Evolutionary conservation across 108 stramenopile genomes (phyloP).

Genomic region (Hondaea fermentalgiana): DNA sequence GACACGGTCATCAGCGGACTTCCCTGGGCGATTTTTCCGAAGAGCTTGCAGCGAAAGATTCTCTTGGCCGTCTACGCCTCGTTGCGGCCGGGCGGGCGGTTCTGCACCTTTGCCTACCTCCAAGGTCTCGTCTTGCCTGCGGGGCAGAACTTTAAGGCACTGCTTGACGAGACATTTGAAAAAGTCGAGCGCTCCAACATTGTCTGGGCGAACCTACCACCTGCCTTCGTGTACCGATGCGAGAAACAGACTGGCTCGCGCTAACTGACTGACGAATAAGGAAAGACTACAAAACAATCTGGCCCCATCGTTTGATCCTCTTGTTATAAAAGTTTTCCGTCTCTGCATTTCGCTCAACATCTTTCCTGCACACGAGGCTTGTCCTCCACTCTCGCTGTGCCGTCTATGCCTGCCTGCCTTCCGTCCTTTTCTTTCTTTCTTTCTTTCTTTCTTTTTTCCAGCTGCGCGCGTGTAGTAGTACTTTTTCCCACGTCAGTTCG

Average conservation of each 20-base stretch:
- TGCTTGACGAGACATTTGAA: not conserved
- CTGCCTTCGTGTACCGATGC: conserved; percentile 7
- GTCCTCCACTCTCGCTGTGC: no score
- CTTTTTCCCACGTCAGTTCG: no score
- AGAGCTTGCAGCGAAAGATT: not conserved
- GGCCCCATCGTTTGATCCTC: no score
- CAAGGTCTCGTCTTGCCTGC: not conserved
- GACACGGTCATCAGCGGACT: not conserved
- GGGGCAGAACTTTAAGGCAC: not conserved
- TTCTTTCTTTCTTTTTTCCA: no score
- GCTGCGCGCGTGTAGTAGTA: no score
- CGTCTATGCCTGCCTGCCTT: no score
- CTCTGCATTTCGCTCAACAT: no score
- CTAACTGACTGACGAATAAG: not conserved
- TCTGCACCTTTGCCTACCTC: conserved; percentile 13
- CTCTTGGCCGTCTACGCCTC: not conserved
- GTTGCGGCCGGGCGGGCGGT: not conserved
- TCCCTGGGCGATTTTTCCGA: not conserved
- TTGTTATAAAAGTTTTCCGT: no score
- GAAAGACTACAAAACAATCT: not conserved
- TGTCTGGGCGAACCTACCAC: not conserved
- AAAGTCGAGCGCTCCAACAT: conserved; percentile 9
- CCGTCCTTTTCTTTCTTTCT: no score
- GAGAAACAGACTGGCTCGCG: not conserved
- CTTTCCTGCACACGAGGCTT: no score